Conservation (phyloP, 1,284 basidiomycete species). For the Cronartium quercuum region DNA sequence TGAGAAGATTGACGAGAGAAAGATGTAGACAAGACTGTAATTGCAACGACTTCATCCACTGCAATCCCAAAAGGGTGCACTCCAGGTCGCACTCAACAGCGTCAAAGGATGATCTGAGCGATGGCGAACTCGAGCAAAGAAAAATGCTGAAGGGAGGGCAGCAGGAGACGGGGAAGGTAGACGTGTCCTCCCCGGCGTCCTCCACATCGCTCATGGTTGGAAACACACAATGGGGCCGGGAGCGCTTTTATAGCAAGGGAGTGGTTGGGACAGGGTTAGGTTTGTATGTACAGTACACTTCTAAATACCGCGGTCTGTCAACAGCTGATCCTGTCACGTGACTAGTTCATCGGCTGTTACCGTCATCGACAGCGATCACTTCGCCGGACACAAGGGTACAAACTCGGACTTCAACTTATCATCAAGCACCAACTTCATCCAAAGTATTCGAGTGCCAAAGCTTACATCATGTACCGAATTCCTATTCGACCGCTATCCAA, state of each 20-base stretch:
- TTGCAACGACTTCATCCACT: conserved; percentile 30
- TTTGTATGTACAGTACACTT: neutral
- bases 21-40: conserved; percentile 37
- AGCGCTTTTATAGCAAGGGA: conserved; percentile 1
- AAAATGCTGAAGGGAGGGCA: conserved; percentile 20
- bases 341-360: neutral
- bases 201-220: conserved; percentile 15
- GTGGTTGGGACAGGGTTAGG: neutral
- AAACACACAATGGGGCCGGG: neutral
- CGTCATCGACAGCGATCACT: neutral
- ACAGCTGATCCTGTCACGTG: no score
- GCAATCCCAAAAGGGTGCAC: neutral
- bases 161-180: conserved; percentile 30
- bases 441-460: neutral
- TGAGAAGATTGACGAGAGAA: neutral
- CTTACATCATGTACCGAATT: conserved; percentile 25
- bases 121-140: conserved; percentile 1
- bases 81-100: conserved; percentile 40
- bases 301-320: no score
- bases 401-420: neutral
- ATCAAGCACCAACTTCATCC: neutral
- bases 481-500: conserved; percentile 15
- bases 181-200: conserved; percentile 6
- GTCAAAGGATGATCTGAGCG: conserved; percentile 15
- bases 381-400: neutral